Evolutionary conservation across 2,329 filamentous ascomycete species (phyloP).

Genomic region (Mycogone perniciosa): DNA sequence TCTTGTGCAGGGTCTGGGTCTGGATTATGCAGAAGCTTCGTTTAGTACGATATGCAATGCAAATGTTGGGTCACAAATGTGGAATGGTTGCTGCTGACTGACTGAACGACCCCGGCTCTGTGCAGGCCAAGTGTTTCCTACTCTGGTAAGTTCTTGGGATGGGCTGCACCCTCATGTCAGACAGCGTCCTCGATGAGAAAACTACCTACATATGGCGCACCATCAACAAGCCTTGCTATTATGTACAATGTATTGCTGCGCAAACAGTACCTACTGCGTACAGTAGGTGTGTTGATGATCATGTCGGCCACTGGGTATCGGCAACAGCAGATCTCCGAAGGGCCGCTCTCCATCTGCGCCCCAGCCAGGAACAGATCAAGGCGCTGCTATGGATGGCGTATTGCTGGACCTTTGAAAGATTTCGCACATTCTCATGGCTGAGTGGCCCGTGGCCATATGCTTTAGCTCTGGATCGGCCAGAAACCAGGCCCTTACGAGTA

Average conservation of each 20-base stretch:
- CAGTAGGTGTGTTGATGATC: too few relatives aligned
- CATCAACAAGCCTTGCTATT: not conserved
- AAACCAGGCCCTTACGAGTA: not conserved
- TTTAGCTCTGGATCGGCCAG: conserved; percentile 3
- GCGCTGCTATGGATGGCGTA: too few relatives aligned
- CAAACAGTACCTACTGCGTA: not conserved
- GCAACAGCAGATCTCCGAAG: conserved; percentile 1
- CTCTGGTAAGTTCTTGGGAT: not conserved
- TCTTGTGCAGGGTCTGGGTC: not conserved
- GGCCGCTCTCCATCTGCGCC: not conserved
- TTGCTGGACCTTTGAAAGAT: not conserved
- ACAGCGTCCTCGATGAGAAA: not conserved
- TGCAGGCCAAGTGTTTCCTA: not conserved
- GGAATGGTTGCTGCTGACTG: not conserved
- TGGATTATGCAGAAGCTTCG: not conserved
- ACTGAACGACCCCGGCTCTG: not conserved
- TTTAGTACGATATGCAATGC: not conserved
- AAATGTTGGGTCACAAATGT: not conserved
- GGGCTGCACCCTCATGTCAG: conserved; percentile 2
- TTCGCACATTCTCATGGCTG: not conserved
- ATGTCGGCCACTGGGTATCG: not conserved
- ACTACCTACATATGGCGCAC: conserved; percentile 1
- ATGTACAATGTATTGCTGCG: not conserved
- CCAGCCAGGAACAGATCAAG: too few relatives aligned
- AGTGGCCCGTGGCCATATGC: conserved; percentile 1